These are phyloP conservation scores for Didymosphaeria variabile DNA, from an alignment of 2,329 filamentous ascomycete species.

Conservation along the genomic window DNA sequence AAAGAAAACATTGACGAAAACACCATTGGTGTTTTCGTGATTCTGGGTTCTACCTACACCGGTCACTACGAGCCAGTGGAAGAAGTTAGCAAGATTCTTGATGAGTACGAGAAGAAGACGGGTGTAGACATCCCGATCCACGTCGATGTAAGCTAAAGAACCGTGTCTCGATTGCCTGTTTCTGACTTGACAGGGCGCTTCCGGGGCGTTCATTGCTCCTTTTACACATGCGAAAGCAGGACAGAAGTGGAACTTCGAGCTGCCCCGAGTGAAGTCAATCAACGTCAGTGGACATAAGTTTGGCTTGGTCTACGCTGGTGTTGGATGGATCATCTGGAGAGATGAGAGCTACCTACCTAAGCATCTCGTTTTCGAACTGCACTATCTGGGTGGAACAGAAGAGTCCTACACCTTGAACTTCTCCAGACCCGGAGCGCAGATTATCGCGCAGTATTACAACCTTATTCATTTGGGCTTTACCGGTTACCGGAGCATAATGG, in stretches of 20 bases:
- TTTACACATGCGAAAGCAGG: constrained; percentile 67
- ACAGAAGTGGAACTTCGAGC: constrained; percentile 69
- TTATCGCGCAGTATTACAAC: constrained; percentile 79
- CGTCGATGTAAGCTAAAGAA: constrained; percentile 56
- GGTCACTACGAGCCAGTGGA: constrained; percentile 78
- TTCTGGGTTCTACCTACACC: constrained; percentile 76
- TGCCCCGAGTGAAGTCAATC: constrained; percentile 71
- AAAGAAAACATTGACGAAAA: constrained; percentile 77
- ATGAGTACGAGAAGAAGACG: constrained; percentile 68
- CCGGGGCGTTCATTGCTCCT: constrained; percentile 69
- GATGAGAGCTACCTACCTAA: constrained; percentile 72
- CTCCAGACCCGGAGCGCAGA: constrained; percentile 73
- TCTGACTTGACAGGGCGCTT: constrained; percentile 54
- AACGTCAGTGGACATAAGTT: constrained; percentile 72
- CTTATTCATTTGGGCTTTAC: constrained; percentile 74
- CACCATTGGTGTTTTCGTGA: constrained; percentile 79
- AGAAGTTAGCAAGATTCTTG: constrained; percentile 71
- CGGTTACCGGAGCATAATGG: constrained; percentile 70
- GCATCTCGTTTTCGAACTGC: constrained; percentile 74
- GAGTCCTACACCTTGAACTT: constrained; percentile 77
- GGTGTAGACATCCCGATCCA: constrained; percentile 74
- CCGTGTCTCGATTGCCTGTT: not conserved
- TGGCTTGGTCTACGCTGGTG: constrained; percentile 71
- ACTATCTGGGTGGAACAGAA: constrained; percentile 76
- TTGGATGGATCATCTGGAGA: constrained; percentile 68